phyloP scores from a whole-genome alignment of 192 early-diverging fungal genomes.

The Coemansia sp. region DNA sequence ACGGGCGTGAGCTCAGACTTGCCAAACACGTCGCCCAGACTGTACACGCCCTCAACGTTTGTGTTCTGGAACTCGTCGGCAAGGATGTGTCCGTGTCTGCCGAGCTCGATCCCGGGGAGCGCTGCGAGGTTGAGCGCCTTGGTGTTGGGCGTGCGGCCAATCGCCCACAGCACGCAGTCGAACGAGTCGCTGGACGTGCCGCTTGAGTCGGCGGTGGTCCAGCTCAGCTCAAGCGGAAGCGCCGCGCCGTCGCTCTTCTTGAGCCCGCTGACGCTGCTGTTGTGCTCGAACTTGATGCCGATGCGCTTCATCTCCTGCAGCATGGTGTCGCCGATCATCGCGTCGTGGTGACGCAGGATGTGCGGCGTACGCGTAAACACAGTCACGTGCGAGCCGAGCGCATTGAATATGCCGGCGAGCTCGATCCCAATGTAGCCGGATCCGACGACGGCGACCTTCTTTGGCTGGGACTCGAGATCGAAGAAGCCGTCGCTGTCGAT shows the following conservation, averaged over 20 bases:
- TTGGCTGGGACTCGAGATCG: conserved; percentile 86
- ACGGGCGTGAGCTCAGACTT: conserved; percentile 91
- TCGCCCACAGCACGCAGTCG: conserved; percentile 89
- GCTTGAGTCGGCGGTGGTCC: conserved; percentile 22
- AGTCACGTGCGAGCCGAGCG: conserved; percentile 81
- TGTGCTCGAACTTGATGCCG: conserved; percentile 80
- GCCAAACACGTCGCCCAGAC: conserved; percentile 95
- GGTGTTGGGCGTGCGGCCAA: conserved; percentile 81
- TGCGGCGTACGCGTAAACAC: conserved; percentile 83
- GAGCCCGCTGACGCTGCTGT: conserved; percentile 63
- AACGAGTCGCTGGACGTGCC: conserved; percentile 59
- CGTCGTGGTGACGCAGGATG: conserved; percentile 87
- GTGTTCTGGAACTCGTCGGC: conserved; percentile 91
- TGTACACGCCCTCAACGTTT: conserved; percentile 64
- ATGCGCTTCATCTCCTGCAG: conserved; percentile 71
- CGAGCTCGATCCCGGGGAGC: conserved; percentile 62
- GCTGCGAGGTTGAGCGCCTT: conserved; percentile 69
- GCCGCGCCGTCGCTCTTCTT: conserved; percentile 56
- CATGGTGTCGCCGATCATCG: conserved; percentile 75
- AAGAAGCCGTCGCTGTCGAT: conserved; percentile 96
- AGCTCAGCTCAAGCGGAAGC: conserved; percentile 61
- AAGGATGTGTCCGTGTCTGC: conserved; percentile 71
- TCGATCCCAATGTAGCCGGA: conserved; percentile 98
- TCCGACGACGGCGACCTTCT: conserved; percentile 85
- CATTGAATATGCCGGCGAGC: conserved; percentile 88